A percentile compares a stretch with the other conserved stretches of the same genome.
phyloP scores from a whole-genome alignment of 2,329 filamentous ascomycete genomes.

The Cladophialophora yegresii region DNA sequence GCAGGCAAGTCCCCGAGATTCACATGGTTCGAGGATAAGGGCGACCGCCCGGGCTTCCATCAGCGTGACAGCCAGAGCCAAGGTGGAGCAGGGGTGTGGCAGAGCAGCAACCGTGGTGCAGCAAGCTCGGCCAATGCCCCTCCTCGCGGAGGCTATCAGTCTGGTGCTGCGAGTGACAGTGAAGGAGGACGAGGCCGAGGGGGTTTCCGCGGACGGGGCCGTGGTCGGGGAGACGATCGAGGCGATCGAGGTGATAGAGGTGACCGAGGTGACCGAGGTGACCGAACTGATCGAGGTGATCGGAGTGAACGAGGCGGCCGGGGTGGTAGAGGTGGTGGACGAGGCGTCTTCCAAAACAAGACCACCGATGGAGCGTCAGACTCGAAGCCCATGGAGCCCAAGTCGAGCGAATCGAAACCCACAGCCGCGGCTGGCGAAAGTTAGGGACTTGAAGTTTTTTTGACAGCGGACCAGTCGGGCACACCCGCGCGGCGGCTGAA shows the following conservation, averaged over 20 bases:
- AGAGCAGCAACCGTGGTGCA: slow-evolving; percentile 61
- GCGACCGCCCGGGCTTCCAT: slow-evolving; percentile 47
- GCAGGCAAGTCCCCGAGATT: slow-evolving; percentile 78
- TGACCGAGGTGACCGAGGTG: slow-evolving; percentile 48
- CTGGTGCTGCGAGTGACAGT: slow-evolving; percentile 76
- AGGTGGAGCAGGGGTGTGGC: slow-evolving; percentile 60
- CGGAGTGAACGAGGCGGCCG: slow-evolving; percentile 52
- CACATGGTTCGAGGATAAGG: slow-evolving; percentile 71
- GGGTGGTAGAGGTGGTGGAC: background rate
- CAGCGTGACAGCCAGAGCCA: slow-evolving; percentile 41
- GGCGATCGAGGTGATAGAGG: slow-evolving; percentile 58
- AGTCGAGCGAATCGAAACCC: slow-evolving; percentile 40
- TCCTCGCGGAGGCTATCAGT: slow-evolving; percentile 75
- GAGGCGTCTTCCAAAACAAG: slow-evolving; percentile 60
- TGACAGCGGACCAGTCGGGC: slow-evolving; percentile 1
- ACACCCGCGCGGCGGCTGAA: slow-evolving; percentile 14
- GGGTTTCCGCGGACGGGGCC: slow-evolving; percentile 60
- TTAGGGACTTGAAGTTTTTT: slow-evolving; percentile 23
- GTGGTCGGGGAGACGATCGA: slow-evolving; percentile 57
- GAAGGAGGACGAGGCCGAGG: slow-evolving; percentile 66
- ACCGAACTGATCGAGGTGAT: slow-evolving; percentile 59
- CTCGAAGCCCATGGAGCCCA: slow-evolving; percentile 40
- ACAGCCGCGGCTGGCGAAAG: slow-evolving; percentile 24
- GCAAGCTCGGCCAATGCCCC: slow-evolving; percentile 60
- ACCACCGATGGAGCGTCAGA: slow-evolving; percentile 57